phyloP scores from a whole-genome alignment of 371 early-diverging fungal species.

The Neoconidiobolus thromboides region DNA sequence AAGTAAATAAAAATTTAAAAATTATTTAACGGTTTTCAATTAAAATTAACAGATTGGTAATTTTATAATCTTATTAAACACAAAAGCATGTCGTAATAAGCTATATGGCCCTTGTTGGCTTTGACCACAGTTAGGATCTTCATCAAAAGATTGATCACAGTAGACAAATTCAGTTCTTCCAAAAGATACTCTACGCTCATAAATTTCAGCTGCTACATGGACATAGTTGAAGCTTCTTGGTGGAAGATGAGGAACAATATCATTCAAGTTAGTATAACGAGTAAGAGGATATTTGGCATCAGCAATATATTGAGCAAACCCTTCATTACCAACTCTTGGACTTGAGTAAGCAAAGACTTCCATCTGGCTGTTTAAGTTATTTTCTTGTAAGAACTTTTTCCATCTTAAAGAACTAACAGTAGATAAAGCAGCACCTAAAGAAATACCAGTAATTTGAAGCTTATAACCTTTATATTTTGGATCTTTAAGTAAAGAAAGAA shows the following conservation, averaged over 20 bases:
- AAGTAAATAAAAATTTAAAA: too few relatives aligned
- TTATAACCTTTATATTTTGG: neutral
- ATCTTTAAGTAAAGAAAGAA: neutral
- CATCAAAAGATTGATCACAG: too few relatives aligned
- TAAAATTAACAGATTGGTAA: too few relatives aligned
- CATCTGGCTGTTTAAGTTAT: neutral
- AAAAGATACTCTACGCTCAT: too few relatives aligned
- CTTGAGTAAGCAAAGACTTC: neutral
- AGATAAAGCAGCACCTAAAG: neutral
- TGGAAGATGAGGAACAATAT: neutral
- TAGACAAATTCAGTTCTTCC: too few relatives aligned
- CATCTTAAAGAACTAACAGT: neutral
- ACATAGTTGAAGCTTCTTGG: neutral
- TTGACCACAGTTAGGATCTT: too few relatives aligned
- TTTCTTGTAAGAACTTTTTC: neutral
- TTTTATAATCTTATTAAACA: too few relatives aligned
- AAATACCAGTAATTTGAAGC: neutral
- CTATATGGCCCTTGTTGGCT: too few relatives aligned
- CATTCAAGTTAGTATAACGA: neutral
- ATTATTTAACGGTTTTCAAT: too few relatives aligned
- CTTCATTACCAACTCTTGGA: neutral
- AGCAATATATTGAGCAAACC: neutral
- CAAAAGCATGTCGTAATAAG: too few relatives aligned
- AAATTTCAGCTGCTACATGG: neutral
- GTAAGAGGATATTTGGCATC: neutral